Percentiles rank a stretch among this genome's conserved stretches.
Conservation (phyloP, 495 filamentous ascomycete genomes). For the Hyaloscypha finlandica region DNA sequence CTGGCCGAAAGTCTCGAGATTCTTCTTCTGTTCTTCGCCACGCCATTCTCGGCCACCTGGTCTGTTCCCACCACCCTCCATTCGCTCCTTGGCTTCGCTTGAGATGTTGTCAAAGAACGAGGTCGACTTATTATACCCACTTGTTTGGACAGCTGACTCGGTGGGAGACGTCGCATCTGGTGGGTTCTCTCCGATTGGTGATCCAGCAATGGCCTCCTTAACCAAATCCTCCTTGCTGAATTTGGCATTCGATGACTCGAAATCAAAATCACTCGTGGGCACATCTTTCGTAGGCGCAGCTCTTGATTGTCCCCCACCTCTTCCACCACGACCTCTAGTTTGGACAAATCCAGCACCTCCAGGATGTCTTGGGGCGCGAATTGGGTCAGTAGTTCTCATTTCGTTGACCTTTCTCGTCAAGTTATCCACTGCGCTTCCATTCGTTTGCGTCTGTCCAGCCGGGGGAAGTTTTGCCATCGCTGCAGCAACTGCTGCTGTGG, state of each 20-base stretch:
- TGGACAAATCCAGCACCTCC: constrained; percentile 48
- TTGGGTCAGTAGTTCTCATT: constrained; percentile 68
- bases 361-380: constrained; percentile 42
- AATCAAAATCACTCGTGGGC: constrained; percentile 89
- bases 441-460: constrained; percentile 47
- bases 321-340: constrained; percentile 56
- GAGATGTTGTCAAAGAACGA: constrained; percentile 99
- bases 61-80: constrained; percentile 64
- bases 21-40: constrained; percentile 89
- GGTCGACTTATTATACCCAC: constrained; percentile 76
- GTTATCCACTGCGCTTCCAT: constrained; percentile 66
- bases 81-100: constrained; percentile 87
- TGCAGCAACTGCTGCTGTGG: constrained; percentile 81
- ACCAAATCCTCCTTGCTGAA: constrained; percentile 97
- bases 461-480: constrained; percentile 79
- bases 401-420: constrained; percentile 84
- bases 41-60: constrained; percentile 88
- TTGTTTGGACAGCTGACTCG: constrained; percentile 38
- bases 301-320: constrained; percentile 52
- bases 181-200: constrained; percentile 61
- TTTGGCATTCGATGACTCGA: constrained; percentile 88
- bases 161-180: constrained; percentile 43
- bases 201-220: constrained; percentile 86
- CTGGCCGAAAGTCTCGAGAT: constrained; percentile 98
- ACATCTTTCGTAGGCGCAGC: constrained; percentile 76